A percentile compares a stretch with the other conserved stretches of the same genome.
phyloP scores from a whole-genome alignment of 2,329 filamentous ascomycete genomes.

The Spiromastix sp. region DNA sequence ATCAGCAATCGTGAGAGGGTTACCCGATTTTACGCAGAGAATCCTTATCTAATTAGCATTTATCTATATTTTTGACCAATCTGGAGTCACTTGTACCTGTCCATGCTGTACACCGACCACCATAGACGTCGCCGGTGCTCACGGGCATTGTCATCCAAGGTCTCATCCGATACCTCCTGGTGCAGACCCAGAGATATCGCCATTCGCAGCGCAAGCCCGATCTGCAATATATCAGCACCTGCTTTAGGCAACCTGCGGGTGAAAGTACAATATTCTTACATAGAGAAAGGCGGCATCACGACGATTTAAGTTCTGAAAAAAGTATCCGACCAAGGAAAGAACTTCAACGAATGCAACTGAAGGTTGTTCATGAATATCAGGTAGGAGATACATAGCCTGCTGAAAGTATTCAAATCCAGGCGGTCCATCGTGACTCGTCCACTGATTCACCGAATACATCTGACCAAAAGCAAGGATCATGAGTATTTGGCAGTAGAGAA shows the following conservation, averaged over 20 bases:
- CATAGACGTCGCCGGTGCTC: conserved; percentile 44
- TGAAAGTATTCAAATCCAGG: conserved; percentile 48
- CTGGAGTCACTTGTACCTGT: conserved; percentile 23
- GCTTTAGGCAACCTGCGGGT: background rate
- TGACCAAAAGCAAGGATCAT: conserved; percentile 46
- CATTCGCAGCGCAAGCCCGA: conserved; percentile 46
- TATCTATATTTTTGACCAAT: background rate
- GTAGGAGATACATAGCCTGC: conserved; percentile 41
- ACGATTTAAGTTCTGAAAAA: conserved; percentile 48
- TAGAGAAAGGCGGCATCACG: conserved; percentile 47
- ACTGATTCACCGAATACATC: conserved; percentile 49
- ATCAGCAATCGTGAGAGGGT: conserved; percentile 45
- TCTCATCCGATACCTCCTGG: conserved; percentile 37
- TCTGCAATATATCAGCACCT: conserved; percentile 18
- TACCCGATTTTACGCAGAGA: conserved; percentile 44
- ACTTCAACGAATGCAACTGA: conserved; percentile 47
- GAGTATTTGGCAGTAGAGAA: conserved; percentile 42
- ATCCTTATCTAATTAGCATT: conserved; percentile 22
- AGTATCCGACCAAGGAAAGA: conserved; percentile 45
- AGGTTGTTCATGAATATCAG: conserved; percentile 46
- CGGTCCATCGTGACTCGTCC: conserved; percentile 42
- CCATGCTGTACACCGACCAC: conserved; percentile 49
- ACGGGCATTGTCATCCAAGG: conserved; percentile 31
- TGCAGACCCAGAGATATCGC: conserved; percentile 48
- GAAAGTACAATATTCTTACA: conserved; percentile 15